phyloP scores from a whole-genome alignment of 331 rosid species.

The Quercus phellos region DNA sequence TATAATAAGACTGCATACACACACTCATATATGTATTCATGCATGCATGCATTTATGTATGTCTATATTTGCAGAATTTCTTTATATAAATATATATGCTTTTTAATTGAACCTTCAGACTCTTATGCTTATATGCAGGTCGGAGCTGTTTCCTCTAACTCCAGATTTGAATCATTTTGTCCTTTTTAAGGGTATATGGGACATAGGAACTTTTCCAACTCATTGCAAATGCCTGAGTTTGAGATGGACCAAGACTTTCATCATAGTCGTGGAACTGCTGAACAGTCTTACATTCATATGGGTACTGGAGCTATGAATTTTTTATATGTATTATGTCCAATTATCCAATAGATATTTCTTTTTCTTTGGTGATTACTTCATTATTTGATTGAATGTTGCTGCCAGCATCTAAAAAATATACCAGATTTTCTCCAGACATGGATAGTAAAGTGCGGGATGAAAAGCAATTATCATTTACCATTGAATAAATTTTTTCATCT shows the following conservation, averaged over 20 bases:
- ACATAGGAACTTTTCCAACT: neutral
- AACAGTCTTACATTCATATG: neutral
- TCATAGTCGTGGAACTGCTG: conserved; percentile 6
- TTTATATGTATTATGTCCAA: neutral
- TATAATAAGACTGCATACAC: no score
- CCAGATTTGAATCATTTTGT: neutral
- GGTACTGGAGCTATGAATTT: neutral
- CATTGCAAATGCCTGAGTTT: neutral
- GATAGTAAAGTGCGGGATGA: no score
- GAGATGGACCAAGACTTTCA: neutral
- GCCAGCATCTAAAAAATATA: neutral
- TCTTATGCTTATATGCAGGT: neutral
- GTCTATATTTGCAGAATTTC: no score
- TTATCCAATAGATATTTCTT: neutral
- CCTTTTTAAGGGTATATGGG: neutral
- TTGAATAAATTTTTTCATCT: neutral
- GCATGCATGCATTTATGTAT: neutral
- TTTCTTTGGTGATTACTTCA: neutral
- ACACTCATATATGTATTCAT: no score
- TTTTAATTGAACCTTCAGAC: neutral
- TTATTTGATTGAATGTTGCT: neutral
- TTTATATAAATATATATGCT: neutral
- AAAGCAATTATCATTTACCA: neutral
- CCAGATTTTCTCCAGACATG: neutral
- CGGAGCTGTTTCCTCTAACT: neutral